These are phyloP conservation scores for Penicillium sumatraense DNA, from an alignment of 2,329 filamentous ascomycete species.

Conservation along the genomic window DNA sequence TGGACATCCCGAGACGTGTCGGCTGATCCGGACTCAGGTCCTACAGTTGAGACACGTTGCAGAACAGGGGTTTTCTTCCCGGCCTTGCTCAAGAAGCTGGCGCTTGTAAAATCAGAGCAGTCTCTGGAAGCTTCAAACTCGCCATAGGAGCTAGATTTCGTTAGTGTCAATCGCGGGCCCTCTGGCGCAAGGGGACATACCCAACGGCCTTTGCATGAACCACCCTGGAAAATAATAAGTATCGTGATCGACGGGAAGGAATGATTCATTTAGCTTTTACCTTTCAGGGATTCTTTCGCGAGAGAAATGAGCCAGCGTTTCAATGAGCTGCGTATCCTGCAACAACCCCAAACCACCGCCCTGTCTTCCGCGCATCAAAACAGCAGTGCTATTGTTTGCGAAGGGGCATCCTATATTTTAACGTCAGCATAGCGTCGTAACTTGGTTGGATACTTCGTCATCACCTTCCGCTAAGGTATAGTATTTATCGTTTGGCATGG, in stretches of 20 bases:
- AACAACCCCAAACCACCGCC: conserved; percentile 51
- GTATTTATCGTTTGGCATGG: conserved; percentile 6
- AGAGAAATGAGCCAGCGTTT: conserved; percentile 63
- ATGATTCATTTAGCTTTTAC: conserved; percentile 8
- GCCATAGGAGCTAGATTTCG: conserved; percentile 47
- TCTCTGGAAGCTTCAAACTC: conserved; percentile 67
- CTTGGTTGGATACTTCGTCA: too few relatives aligned
- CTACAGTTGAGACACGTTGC: conserved; percentile 54
- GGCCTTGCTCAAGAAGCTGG: conserved; percentile 57
- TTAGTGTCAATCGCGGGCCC: background rate
- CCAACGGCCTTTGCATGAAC: conserved; percentile 27
- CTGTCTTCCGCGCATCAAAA: conserved; percentile 15
- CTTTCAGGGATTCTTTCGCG: conserved; percentile 65
- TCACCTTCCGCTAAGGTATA: conserved; percentile 18
- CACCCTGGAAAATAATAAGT: background rate
- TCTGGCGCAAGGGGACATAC: conserved; percentile 21
- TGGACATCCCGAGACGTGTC: conserved; percentile 55
- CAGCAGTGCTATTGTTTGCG: conserved; percentile 18
- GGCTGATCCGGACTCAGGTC: conserved; percentile 49
- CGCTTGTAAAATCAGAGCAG: conserved; percentile 59
- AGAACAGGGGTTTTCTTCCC: conserved; percentile 60
- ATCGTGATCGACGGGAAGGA: background rate
- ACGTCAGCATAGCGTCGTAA: too few relatives aligned
- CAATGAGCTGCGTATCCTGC: conserved; percentile 63
- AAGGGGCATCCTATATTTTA: conserved; percentile 30